phyloP scores from a whole-genome alignment of 2,329 filamentous ascomycete genomes.

The Davidsoniella neocaledoniae region DNA sequence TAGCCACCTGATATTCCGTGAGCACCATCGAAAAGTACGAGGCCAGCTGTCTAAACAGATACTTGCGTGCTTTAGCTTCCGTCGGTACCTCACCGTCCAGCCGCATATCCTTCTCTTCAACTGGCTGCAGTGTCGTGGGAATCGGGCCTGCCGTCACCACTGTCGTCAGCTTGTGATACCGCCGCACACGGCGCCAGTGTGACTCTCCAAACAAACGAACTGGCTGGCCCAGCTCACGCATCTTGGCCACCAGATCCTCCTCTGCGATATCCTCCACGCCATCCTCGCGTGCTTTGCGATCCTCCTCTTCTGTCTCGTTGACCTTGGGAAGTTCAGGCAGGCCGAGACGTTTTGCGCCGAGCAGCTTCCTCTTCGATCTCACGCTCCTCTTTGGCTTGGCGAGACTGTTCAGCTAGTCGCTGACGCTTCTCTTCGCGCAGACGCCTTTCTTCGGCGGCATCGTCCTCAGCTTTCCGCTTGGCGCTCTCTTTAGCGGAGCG shows the following conservation, averaged over 20 bases:
- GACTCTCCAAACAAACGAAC: conserved; percentile 65
- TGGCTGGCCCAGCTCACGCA: conserved; percentile 61
- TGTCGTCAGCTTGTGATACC: conserved; percentile 51
- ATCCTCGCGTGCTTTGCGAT: conserved; percentile 15
- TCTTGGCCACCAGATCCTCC: conserved; percentile 47
- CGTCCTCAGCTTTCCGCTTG: conserved; percentile 83
- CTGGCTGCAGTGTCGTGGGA: conserved; percentile 63
- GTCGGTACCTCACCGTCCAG: conserved; percentile 45
- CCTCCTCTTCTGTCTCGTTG: conserved; percentile 23
- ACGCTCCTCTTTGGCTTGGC: conserved; percentile 49
- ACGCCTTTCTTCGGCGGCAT: conserved; percentile 52
- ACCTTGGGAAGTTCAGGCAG: conserved; percentile 49
- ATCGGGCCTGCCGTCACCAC: conserved; percentile 61
- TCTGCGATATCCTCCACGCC: conserved; percentile 49
- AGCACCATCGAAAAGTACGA: conserved; percentile 97
- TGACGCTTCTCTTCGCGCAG: conserved; percentile 68
- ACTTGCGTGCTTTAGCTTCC: conserved; percentile 48
- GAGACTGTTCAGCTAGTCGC: conserved; percentile 66
- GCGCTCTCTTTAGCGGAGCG: conserved; percentile 51
- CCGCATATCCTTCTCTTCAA: conserved; percentile 81
- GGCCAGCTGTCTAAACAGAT: conserved; percentile 72
- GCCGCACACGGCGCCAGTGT: conserved; percentile 48
- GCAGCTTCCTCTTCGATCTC: conserved; percentile 57
- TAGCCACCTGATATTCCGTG: conserved; percentile 65
- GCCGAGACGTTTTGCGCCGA: conserved; percentile 57